Evolutionary conservation across 202 grass and related monocot species (phyloP).

Genomic region (Hordeum pubiflorum): DNA sequence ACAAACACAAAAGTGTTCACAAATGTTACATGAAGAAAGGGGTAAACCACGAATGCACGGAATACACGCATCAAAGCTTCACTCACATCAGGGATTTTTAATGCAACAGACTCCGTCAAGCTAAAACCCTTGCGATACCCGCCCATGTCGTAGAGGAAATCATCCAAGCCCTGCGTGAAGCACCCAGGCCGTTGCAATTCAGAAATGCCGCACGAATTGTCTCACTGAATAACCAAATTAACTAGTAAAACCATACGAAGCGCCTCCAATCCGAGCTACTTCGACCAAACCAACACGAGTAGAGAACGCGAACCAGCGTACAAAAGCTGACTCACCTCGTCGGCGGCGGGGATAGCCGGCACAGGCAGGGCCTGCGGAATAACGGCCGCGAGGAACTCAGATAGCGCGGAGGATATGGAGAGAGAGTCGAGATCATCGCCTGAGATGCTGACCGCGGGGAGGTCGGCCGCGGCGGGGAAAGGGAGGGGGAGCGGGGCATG

Average conservation of each 20-base stretch:
- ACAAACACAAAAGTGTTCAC: conserved; percentile 12
- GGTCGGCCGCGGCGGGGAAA: conserved; percentile 25
- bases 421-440: conserved; percentile 37
- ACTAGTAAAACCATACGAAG: conserved; percentile 2
- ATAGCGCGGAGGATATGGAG: conserved; percentile 41
- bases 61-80: conserved; percentile 13
- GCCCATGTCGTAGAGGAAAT: conserved; percentile 53
- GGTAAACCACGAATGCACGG: background rate
- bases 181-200: background rate
- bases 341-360: background rate
- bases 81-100: conserved; percentile 38
- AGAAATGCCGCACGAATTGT: background rate
- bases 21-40: background rate
- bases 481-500: background rate
- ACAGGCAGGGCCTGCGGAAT: conserved; percentile 31
- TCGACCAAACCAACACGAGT: background rate
- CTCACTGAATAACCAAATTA: background rate
- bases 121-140: conserved; percentile 19
- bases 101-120: conserved; percentile 20
- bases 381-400: conserved; percentile 41
- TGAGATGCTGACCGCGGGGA: background rate
- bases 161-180: conserved; percentile 35
- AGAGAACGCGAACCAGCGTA: conserved; percentile 1
- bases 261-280: background rate
- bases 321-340: conserved; percentile 34